These are phyloP conservation scores for Backusella psychrophila DNA, from an alignment of 192 early-diverging fungal genomes.

Conservation along the genomic window DNA sequence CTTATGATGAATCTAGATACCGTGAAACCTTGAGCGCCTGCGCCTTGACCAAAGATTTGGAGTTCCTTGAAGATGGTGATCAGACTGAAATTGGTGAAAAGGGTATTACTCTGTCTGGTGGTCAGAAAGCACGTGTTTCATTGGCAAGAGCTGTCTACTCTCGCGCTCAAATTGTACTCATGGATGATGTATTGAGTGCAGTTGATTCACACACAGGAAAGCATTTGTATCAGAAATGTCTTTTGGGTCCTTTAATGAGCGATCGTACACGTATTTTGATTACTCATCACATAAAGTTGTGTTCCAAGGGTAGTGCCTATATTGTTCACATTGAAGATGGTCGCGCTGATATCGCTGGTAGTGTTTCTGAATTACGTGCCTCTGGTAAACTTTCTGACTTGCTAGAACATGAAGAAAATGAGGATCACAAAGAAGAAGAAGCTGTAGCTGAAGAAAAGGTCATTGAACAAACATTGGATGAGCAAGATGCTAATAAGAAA, in stretches of 20 bases:
- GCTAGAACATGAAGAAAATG: constrained; percentile 37
- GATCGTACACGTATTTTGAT: constrained; percentile 81
- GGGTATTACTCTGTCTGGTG: constrained; percentile 81
- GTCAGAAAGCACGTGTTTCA: constrained; percentile 86
- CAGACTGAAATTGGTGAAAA: constrained; percentile 81
- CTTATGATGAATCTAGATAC: constrained; percentile 29
- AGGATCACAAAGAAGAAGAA: constrained; percentile 15
- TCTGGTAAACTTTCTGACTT: constrained; percentile 30
- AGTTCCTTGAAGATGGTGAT: constrained; percentile 81
- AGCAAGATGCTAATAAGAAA: neutral
- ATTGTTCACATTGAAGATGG: constrained; percentile 56
- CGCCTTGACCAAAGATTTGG: constrained; percentile 77
- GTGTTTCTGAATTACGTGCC: constrained; percentile 29
- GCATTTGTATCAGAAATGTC: constrained; percentile 71
- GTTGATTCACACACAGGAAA: constrained; percentile 93
- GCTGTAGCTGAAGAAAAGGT: constrained; percentile 21
- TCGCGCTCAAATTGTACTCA: constrained; percentile 59
- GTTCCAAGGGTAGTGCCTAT: constrained; percentile 48
- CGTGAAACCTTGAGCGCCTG: constrained; percentile 54
- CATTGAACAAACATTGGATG: neutral
- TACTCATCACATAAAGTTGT: constrained; percentile 73
- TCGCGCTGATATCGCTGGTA: constrained; percentile 33
- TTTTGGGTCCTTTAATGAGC: constrained; percentile 61
- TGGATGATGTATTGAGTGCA: constrained; percentile 90
- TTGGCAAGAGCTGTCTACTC: constrained; percentile 90